Percentiles rank a stretch among this genome's conserved stretches.
Conservation (phyloP, 1,284 basidiomycete genomes). For the Leccinum angustisporum region DNA sequence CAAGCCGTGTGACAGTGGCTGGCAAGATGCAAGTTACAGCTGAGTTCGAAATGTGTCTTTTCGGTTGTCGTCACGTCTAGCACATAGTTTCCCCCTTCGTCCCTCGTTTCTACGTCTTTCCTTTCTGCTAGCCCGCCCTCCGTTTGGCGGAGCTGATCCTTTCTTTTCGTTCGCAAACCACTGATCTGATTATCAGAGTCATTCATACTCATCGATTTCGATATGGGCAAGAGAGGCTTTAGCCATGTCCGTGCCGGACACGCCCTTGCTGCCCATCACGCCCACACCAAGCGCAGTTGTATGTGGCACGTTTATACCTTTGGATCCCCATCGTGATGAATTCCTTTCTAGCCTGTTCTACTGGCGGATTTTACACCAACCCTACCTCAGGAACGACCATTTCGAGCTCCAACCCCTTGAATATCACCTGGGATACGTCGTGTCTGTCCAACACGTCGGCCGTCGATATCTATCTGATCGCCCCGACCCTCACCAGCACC, state of each 20-base stretch:
- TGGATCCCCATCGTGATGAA: slow-evolving; percentile 1
- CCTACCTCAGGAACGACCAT: slow-evolving; percentile 57
- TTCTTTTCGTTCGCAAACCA: slow-evolving; percentile 14
- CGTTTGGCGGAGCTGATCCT: slow-evolving; percentile 29
- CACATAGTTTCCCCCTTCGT: background rate
- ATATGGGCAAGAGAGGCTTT: slow-evolving; percentile 35
- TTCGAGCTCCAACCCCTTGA: slow-evolving; percentile 54
- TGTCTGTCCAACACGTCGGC: slow-evolving; percentile 45
- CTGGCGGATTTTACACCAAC: slow-evolving; percentile 65
- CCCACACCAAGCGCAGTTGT: slow-evolving; percentile 26
- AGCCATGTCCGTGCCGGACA: slow-evolving; percentile 29
- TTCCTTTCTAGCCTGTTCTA: slow-evolving; percentile 45
- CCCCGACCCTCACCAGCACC: slow-evolving; percentile 45
- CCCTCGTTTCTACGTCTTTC: slow-evolving; percentile 20
- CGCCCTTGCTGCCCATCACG: slow-evolving; percentile 19
- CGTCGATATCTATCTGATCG: slow-evolving; percentile 77
- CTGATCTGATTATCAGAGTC: background rate
- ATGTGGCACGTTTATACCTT: background rate
- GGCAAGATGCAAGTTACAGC: slow-evolving; percentile 7
- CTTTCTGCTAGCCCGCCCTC: slow-evolving; percentile 23
- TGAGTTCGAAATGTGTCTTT: slow-evolving; percentile 29
- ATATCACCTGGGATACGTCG: slow-evolving; percentile 72
- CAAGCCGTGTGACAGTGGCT: slow-evolving; percentile 19
- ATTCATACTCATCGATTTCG: slow-evolving; percentile 1
- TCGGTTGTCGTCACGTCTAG: slow-evolving; percentile 7